Conservation (phyloP, 2,329 filamentous ascomycete species). For the Ophiostoma sp. region DNA sequence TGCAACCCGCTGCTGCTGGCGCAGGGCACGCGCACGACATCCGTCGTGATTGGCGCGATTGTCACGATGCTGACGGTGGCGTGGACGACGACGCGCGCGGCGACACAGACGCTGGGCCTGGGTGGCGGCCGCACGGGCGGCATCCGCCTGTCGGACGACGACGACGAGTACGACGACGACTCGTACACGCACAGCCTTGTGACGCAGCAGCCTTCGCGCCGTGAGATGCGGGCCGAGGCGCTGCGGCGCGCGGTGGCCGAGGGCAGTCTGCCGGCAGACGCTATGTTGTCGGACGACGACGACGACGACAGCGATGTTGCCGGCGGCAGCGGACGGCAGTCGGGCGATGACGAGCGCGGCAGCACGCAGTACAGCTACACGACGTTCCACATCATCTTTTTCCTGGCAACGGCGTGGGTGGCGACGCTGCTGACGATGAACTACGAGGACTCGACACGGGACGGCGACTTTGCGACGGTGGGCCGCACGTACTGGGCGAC, state of each 20-base stretch:
- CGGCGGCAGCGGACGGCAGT: slow-evolving; percentile 57
- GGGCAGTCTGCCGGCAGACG: slow-evolving; percentile 85
- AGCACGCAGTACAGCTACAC: slow-evolving; percentile 95
- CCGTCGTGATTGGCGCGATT: slow-evolving; percentile 85
- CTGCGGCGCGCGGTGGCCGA: slow-evolving; percentile 88
- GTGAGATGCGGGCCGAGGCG: slow-evolving; percentile 89
- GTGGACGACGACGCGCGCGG: slow-evolving; percentile 93
- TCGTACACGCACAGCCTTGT: slow-evolving; percentile 64
- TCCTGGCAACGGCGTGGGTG: slow-evolving; percentile 93
- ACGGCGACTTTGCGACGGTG: slow-evolving; percentile 79
- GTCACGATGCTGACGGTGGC: slow-evolving; percentile 96
- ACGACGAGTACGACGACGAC: slow-evolving; percentile 35
- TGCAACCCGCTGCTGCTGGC: slow-evolving; percentile 90
- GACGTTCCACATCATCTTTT: slow-evolving; percentile 95
- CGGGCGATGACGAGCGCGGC: slow-evolving; percentile 80
- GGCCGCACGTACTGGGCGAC: slow-evolving; percentile 94
- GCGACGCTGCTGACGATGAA: slow-evolving; percentile 79
- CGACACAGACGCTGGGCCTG: slow-evolving; percentile 78
- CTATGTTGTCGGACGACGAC: slow-evolving; percentile 68
- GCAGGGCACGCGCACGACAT: slow-evolving; percentile 81
- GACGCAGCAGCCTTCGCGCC: slow-evolving; percentile 75
- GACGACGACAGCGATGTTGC: slow-evolving; percentile 59
- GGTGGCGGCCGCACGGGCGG: slow-evolving; percentile 56
- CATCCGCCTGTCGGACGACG: slow-evolving; percentile 62
- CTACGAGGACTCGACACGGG: slow-evolving; percentile 57